A percentile compares a stretch with the other conserved stretches of the same genome.
Conservation (phyloP, 1,139 yeast species). For the Yamadazyma jaroonii region DNA sequence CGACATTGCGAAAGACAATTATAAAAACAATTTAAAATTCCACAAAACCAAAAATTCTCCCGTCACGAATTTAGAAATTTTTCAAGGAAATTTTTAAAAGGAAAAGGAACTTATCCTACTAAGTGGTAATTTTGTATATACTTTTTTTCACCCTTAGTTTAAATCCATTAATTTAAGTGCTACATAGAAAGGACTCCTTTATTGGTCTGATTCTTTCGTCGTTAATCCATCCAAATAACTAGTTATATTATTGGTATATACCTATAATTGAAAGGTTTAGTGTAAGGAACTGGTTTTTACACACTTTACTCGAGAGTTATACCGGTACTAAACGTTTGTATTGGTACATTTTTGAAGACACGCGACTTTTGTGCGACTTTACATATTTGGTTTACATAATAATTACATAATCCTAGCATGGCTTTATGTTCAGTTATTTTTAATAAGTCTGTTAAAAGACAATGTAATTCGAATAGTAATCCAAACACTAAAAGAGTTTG, state of each 20-base stretch:
- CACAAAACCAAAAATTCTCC: slow-evolving; percentile 1
- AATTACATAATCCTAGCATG: slow-evolving; percentile 9
- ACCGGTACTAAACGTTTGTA: slow-evolving; percentile 7
- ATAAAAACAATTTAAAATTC: slow-evolving; percentile 2
- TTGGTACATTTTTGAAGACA: slow-evolving; percentile 3
- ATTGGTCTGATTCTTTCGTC: slow-evolving; percentile 7
- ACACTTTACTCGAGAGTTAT: background rate
- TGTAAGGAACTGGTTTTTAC: slow-evolving; percentile 1
- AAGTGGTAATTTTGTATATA: slow-evolving; percentile 1
- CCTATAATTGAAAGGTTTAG: background rate
- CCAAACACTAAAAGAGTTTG: slow-evolving; percentile 12
- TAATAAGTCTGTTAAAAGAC: slow-evolving; percentile 13
- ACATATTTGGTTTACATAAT: background rate
- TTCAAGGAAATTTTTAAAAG: slow-evolving; percentile 3
- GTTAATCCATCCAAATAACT: background rate
- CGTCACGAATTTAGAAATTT: slow-evolving; percentile 3
- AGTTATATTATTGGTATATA: background rate
- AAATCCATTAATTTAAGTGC: slow-evolving; percentile 1
- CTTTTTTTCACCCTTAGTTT: slow-evolving; percentile 1
- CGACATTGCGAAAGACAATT: slow-evolving; percentile 1
- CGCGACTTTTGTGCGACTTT: background rate
- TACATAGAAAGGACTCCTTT: slow-evolving; percentile 7
- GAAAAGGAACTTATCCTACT: background rate
- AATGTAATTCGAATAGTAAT: slow-evolving; percentile 12
- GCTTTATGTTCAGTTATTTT: slow-evolving; percentile 19